Evolutionary conservation across 345 rosid genomes (phyloP).

Genomic region (Syzygium jambos): DNA sequence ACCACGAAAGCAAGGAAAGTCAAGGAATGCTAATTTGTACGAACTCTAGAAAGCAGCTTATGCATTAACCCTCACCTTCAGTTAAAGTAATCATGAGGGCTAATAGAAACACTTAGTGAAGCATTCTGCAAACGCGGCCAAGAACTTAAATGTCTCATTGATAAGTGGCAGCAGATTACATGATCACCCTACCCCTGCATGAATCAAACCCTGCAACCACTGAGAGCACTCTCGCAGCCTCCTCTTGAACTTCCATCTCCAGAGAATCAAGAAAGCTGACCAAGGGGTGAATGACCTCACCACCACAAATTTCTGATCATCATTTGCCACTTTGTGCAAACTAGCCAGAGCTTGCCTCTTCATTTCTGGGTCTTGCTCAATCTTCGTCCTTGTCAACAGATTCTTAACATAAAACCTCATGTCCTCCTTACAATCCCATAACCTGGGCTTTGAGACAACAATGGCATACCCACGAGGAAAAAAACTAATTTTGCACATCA

Average conservation of each 20-base stretch:
- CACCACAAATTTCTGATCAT: conserved; percentile 39
- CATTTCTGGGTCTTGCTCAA: conserved; percentile 65
- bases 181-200: conserved; percentile 4
- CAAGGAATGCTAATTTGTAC: no score
- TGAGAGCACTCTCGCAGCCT: conserved; percentile 32
- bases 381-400: conserved; percentile 43
- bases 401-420: conserved; percentile 45
- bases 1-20: background rate
- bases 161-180: background rate
- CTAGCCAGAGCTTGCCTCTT: conserved; percentile 63
- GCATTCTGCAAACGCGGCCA: no score
- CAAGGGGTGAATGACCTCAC: conserved; percentile 32
- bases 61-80: no score
- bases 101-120: background rate
- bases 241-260: conserved; percentile 27
- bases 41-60: no score
- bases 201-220: conserved; percentile 54
- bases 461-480: conserved; percentile 59
- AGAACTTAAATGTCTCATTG: background rate
- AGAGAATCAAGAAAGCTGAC: conserved; percentile 49
- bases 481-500: conserved; percentile 55
- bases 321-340: conserved; percentile 41
- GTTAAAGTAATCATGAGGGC: no score
- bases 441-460: conserved; percentile 20
- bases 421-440: no score